Evolutionary conservation across 2,329 filamentous ascomycete genomes (phyloP), one percentile per base, ranked within the genome.

Genomic region (Epichloe brachyelytri): DNA sequence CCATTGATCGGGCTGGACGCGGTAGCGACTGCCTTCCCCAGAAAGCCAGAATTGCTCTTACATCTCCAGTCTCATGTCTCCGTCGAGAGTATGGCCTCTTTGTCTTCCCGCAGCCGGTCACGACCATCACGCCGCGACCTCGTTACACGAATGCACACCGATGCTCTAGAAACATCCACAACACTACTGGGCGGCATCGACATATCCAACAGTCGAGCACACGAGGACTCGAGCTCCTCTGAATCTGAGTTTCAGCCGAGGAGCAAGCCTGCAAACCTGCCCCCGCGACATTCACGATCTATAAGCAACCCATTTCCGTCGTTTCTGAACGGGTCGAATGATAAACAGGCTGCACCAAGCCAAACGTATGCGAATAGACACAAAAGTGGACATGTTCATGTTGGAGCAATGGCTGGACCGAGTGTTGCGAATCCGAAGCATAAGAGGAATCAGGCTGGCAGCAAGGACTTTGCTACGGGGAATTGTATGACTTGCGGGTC

Each of bases 401-500:
- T 54, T 37, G 56, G 55, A 48, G 59, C 61, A 43, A 49, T 56
- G 51, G 48, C 53, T 4, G 52, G 45, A 19, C 51, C 53, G 8
- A 53, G 48, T 44, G 47, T 52, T 26, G 41, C 30, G 38, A 46
- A 47, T 20, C n/a, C 63, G 49, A 60, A 60, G 48, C 61, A 66
- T 45, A 61, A 56, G 47, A 69, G 59, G 65, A 72, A 55, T 10
- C 59, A 55, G 6, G 47, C 56, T 11, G 65, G 63, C 34, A 71
- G 64, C 56, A 79, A 75, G 57, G 80, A 87, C 57, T 79, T 84
- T 60, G 72, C 75, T 30, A 83, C 80, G 34, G 85, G 87, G 20
- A 82, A 80, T 59, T 95, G 89, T 64, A 89, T 91, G 79, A 90
- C 88, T 36, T 95, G 89, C 65, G 86, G 84, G 59, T 85, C 85